phyloP scores from a whole-genome alignment of 2,329 filamentous ascomycete genomes.

The Colletotrichum siamense region DNA sequence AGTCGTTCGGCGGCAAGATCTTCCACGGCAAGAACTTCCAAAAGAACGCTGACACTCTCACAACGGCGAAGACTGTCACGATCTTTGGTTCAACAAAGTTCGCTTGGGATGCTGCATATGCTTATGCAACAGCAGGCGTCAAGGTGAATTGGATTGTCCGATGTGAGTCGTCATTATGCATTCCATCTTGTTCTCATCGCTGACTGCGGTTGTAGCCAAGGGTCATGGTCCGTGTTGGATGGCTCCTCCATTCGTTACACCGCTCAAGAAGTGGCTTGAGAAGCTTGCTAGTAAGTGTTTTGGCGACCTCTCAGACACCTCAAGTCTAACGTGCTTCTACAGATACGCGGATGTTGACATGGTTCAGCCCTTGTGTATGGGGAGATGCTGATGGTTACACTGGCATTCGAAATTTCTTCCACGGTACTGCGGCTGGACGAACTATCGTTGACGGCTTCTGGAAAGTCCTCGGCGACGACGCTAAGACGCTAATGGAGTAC shows the following conservation, averaged over 20 bases:
- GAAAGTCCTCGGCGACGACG: conserved; percentile 60
- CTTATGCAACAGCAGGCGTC: conserved; percentile 60
- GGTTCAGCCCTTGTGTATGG: conserved; percentile 79
- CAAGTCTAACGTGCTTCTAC: not conserved
- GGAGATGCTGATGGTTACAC: conserved; percentile 66
- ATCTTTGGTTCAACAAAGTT: conserved; percentile 71
- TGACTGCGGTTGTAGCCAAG: conserved; percentile 29
- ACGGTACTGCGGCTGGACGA: conserved; percentile 62
- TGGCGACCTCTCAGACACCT: not conserved
- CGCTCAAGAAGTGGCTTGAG: conserved; percentile 70
- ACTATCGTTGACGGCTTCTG: conserved; percentile 63
- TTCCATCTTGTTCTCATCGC: no score
- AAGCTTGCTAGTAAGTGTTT: conserved; percentile 59
- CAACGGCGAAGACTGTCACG: conserved; percentile 48
- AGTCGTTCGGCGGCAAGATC: conserved; percentile 48
- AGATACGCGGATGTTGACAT: conserved; percentile 70
- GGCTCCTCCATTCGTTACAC: conserved; percentile 66
- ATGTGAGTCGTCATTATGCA: conserved; percentile 31
- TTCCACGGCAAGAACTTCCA: conserved; percentile 57
- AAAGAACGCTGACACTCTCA: conserved; percentile 42
- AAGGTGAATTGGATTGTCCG: conserved; percentile 67
- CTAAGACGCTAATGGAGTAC: conserved; percentile 57
- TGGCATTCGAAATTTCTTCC: conserved; percentile 58
- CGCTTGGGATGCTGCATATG: conserved; percentile 69
- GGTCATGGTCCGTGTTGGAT: conserved; percentile 67